phyloP scores from a whole-genome alignment of 2,329 filamentous ascomycete species.

The Neofusicoccum umdonicola region DNA sequence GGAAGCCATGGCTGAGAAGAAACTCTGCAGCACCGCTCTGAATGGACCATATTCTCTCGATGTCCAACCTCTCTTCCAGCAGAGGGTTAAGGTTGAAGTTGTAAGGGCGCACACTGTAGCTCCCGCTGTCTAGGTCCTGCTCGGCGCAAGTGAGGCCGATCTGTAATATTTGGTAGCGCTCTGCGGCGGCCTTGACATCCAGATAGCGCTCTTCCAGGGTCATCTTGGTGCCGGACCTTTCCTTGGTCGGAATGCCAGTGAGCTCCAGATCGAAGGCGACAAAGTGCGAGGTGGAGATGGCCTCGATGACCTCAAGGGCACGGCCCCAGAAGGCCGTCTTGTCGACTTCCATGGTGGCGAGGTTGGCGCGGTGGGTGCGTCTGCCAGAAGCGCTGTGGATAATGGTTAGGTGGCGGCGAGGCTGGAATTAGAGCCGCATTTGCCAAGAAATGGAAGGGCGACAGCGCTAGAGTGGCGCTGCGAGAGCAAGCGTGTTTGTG shows the following conservation, averaged over 20 bases:
- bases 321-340: constrained; percentile 48
- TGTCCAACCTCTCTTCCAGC: constrained; percentile 51
- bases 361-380: background rate
- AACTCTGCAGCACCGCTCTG: constrained; percentile 63
- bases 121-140: constrained; percentile 51
- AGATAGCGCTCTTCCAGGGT: constrained; percentile 60
- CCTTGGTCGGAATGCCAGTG: constrained; percentile 56
- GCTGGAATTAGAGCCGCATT: background rate
- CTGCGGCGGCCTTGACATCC: constrained; percentile 59
- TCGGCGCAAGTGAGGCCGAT: constrained; percentile 65
- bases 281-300: constrained; percentile 59
- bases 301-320: constrained; percentile 56
- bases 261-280: constrained; percentile 66
- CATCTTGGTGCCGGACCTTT: constrained; percentile 36
- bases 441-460: background rate
- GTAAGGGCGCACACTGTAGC: constrained; percentile 62
- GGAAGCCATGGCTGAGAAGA: constrained; percentile 57
- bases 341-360: constrained; percentile 60
- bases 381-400: background rate
- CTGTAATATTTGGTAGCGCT: constrained; percentile 64
- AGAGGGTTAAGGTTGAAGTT: constrained; percentile 63
- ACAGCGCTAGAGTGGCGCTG: background rate
- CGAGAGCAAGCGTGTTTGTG: background rate
- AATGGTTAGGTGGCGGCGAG: background rate
- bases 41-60: constrained; percentile 60